Percentiles rank a stretch among this genome's conserved stretches.
Conservation (phyloP, 2,329 filamentous ascomycete species). For the Chaetomium olivaceum region DNA sequence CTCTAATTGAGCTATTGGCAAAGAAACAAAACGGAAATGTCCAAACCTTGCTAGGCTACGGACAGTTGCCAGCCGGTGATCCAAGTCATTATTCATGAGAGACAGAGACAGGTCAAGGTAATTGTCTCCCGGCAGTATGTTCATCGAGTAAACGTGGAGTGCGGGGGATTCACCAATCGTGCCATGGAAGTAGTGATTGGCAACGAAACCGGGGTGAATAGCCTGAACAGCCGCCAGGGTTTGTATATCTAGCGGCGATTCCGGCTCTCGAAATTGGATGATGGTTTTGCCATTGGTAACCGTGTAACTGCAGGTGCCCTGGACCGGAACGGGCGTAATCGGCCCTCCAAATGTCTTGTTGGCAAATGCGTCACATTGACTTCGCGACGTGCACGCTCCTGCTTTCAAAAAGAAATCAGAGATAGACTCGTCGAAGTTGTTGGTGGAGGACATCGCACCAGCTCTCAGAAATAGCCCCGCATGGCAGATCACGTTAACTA, state of each 20-base stretch:
- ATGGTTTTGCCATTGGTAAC: background rate
- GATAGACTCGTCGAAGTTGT: background rate
- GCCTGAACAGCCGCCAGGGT: background rate
- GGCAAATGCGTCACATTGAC: background rate
- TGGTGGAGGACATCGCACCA: background rate
- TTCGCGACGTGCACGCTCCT: background rate
- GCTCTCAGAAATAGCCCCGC: no score
- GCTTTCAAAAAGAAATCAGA: background rate
- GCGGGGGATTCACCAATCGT: slow-evolving; percentile 1
- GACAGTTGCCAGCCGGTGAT: slow-evolving; percentile 3
- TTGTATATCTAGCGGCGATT: slow-evolving; percentile 1
- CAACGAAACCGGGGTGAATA: slow-evolving; percentile 7
- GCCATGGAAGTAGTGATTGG: background rate
- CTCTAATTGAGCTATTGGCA: background rate
- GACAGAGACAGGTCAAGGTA: slow-evolving; percentile 1
- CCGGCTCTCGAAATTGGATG: slow-evolving; percentile 16
- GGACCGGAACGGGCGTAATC: background rate
- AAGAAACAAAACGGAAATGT: background rate
- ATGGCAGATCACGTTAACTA: no score
- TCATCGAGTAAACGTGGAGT: slow-evolving; percentile 11
- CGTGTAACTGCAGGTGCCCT: slow-evolving; percentile 15
- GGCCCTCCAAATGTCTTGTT: background rate
- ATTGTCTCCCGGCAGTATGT: slow-evolving; percentile 9
- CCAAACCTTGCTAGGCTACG: slow-evolving; percentile 8
- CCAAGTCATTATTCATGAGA: background rate